These are phyloP conservation scores for Globisporangium middletonii DNA, from an alignment of 352 stramenopile genomes.

Conservation along the genomic window DNA sequence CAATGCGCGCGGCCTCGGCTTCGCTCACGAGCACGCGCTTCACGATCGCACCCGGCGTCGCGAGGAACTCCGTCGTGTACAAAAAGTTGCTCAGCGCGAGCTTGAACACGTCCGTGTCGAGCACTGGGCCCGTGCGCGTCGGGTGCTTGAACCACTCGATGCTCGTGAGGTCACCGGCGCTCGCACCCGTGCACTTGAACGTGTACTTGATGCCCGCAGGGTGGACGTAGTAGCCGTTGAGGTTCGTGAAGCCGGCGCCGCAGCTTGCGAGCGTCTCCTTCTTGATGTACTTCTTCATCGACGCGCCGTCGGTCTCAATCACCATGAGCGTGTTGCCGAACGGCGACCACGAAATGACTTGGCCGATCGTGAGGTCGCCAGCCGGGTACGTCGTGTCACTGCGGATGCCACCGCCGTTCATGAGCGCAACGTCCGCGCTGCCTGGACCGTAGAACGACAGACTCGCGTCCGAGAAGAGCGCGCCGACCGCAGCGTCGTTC, in stretches of 20 bases:
- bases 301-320: conserved; percentile 20
- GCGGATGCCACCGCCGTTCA: no score
- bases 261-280: conserved; percentile 26
- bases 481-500: not conserved
- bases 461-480: conserved; percentile 11
- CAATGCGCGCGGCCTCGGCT: conserved; percentile 40
- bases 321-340: conserved; percentile 24
- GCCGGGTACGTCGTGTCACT: no score
- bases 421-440: no score
- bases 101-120: conserved; percentile 7
- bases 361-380: no score
- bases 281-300: conserved; percentile 34
- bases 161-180: conserved; percentile 19
- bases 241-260: conserved; percentile 16
- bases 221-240: conserved; percentile 36
- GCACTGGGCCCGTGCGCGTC: conserved; percentile 2
- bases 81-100: no score
- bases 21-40: conserved; percentile 33
- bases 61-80: no score
- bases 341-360: conserved; percentile 15
- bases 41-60: no score
- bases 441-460: conserved; percentile 1
- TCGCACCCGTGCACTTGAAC: conserved; percentile 31
- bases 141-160: conserved; percentile 33
- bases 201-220: conserved; percentile 33